Evolutionary conservation across 257 asterid species (phyloP), one percentile per base, ranked within the genome.

Genomic region (Salvia miltiorrhiza): DNA sequence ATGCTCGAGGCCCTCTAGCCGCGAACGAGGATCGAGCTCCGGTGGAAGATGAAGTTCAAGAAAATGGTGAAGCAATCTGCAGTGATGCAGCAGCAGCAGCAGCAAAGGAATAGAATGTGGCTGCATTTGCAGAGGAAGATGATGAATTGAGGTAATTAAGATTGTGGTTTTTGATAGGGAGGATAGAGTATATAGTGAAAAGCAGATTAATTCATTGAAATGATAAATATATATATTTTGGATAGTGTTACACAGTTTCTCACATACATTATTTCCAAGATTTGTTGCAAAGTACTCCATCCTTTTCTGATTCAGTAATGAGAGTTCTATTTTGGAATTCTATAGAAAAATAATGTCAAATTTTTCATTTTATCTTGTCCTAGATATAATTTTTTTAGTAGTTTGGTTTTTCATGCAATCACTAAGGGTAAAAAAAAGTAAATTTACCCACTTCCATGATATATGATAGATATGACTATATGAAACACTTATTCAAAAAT

Each of bases 1-100:
- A 72, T 23, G 95, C 98, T 48, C 89, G 78, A 80, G 97, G 97
- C 3, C 98, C 95, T 19, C 78, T 88, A 45, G 66, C 60, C 19
- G 71, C 74, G 16, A 17, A 72, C 52, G 78, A 47, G 8, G 83
- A 71, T 44, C 80, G 23, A 55, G 63, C 59, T 77, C 52, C 81
- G 44, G 44, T 24, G n/a, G 57, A 63, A 54, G 80, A 70, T 6
- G 77, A 44, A 12, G 77, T 73, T 3, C 67, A 73, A 50, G 87
- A 75, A 57, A 70, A 58, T 1, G 63, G 44, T 35, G 83, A 79
- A 58, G 77, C 60, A 52, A 40, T 63, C 21, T 56, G 35, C 28
- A n/a, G n/a, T n/a, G n/a, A n/a, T n/a, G n/a, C n/a, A 67, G 49
- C 39, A 85, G 71, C 67, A n/a, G 66, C 69, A 44, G 43, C 76